A percentile compares a stretch with the other conserved stretches of the same genome.
Conservation (phyloP, 2,329 filamentous ascomycete species). For the Saccharata proteae region DNA sequence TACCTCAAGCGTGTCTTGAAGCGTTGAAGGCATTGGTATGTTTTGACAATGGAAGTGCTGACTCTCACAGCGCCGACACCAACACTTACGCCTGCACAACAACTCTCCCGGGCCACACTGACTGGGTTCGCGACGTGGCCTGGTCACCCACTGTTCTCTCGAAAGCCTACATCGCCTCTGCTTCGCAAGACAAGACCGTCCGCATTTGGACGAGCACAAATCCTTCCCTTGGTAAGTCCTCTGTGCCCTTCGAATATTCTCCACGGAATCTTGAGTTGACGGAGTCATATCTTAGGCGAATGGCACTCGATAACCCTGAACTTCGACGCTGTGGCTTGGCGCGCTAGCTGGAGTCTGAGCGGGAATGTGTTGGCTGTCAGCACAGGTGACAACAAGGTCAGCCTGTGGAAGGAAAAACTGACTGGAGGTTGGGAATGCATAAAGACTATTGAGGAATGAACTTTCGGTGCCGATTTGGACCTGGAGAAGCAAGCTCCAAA, state of each 20-base stretch:
- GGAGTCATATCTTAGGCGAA: slow-evolving; percentile 36
- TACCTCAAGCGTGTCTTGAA: slow-evolving; percentile 28
- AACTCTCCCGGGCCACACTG: slow-evolving; percentile 64
- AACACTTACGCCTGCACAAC: slow-evolving; percentile 40
- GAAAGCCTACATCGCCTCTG: slow-evolving; percentile 93
- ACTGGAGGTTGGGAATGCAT: slow-evolving; percentile 95
- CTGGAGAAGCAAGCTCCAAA: too few relatives aligned
- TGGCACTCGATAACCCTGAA: slow-evolving; percentile 80
- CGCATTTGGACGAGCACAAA: slow-evolving; percentile 72
- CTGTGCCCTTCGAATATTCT: slow-evolving; percentile 35
- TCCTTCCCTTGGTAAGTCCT: slow-evolving; percentile 17
- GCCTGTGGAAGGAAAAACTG: slow-evolving; percentile 95
- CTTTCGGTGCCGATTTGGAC: too few relatives aligned
- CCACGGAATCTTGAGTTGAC: too few relatives aligned
- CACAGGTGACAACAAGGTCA: slow-evolving; percentile 92
- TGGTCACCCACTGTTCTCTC: slow-evolving; percentile 93
- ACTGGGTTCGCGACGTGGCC: slow-evolving; percentile 96
- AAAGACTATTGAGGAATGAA: slow-evolving; percentile 83
- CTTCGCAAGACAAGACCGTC: slow-evolving; percentile 92
- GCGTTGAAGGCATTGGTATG: too few relatives aligned
- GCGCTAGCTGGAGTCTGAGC: slow-evolving; percentile 94
- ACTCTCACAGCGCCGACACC: slow-evolving; percentile 40
- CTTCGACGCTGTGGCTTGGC: slow-evolving; percentile 86
- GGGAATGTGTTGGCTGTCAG: slow-evolving; percentile 93
- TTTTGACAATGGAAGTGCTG: too few relatives aligned